Base-by-base conservation (phyloP, 305 asterid genomes). In the Fraxinus paxiana region DNA sequence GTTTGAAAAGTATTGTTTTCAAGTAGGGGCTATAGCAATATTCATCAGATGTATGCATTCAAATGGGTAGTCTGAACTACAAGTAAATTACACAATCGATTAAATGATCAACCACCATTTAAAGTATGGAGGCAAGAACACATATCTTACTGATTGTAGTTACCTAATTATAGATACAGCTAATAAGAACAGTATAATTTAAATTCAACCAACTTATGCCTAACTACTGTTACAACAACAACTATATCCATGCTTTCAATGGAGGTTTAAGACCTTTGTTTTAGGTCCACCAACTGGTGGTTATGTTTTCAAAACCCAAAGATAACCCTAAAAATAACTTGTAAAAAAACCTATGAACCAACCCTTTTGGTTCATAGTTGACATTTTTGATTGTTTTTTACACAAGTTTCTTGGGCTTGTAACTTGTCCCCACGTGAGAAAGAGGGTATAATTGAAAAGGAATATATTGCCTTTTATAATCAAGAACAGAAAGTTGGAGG, bases 201-300 rank as follows among this genome's bases (percentile, higher is more conserved):
- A 76, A 83, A 63, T 37, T 73, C 67, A 84, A 76, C 88, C 87
- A 80, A 89, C 82, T 71, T 69, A 69, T 59, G 71, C 82, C 86
- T 71, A 81, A 82, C 88, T 81, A 84, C 83, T 77, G 87, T 86
- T 81, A 67, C 82, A 79, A 79, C 80, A 80, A 82, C 86, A 84
- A 24, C 72, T 48, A 77, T 75, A 33, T 7, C 43, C 48, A 41
- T 80, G 77, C 74, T 78, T 84, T 84, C 73, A 86, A 61, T 82
- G 85, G 75, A 79, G 24, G 79, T 43, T 87, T 86, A 85, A 77
- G 87, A 75, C 74, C 83, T 33, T 77, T 84, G 72, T 86, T 88
- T 85, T 89, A 87, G 95, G 93, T 90, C 89, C 86, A 93, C 92
- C 96, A 85, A 92, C 97, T 88, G 93, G 97, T 92, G 86, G 97